Evolutionary conservation across 768 basidiomycete genomes (phyloP), one percentile per base, ranked within the genome.

Genomic region (Trametes villosa): DNA sequence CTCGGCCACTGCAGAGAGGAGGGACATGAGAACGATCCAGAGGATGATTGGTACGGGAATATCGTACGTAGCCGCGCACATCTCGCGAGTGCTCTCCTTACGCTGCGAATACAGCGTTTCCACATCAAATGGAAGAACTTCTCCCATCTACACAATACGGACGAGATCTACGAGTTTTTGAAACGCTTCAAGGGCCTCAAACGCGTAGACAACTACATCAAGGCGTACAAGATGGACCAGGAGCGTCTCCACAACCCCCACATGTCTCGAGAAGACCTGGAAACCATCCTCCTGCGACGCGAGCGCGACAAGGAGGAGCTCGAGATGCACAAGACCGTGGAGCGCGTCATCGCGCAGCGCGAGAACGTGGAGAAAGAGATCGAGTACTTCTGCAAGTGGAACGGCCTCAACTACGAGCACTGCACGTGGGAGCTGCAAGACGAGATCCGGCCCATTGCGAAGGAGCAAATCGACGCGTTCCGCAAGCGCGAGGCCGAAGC

Each of bases 101-200:
- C 24, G 5, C 24, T 27, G 12, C 17, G 45, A 62, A 33, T 51
- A 3, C 70, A 97, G 95, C 94, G 95, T 52, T 99, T 91, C 80
- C 94, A 98, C 73, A 95, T 99, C 81, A 99, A 99, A 76, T 99
- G 97, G 97, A 98, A 98, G 76, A 88, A 87, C 67, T 98, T 95
- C 75, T 97, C 95, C 11, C 96, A 98, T 73, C 82, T 98, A 17
- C 97, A 98, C 79, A 98, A 99, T 71, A 99, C 97, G n/a, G 96
- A 98, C 72, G 97, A 99, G 76, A 89, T 89, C 17, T 97, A 98
- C 79, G 89, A 94, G 71, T 98, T 96, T 75, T 79, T 98, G 60
- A 98, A 96, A 75, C 86, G 91, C 26, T 98, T 91, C 84, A 92
- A 88, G 72, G 97, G 97, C 27, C 81, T 97, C 67, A 98, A 98